Evolutionary conservation across 805 yeast genomes (phyloP), one percentile per base, ranked within the genome.

Genomic region (Sugiyamaella marilandica): DNA sequence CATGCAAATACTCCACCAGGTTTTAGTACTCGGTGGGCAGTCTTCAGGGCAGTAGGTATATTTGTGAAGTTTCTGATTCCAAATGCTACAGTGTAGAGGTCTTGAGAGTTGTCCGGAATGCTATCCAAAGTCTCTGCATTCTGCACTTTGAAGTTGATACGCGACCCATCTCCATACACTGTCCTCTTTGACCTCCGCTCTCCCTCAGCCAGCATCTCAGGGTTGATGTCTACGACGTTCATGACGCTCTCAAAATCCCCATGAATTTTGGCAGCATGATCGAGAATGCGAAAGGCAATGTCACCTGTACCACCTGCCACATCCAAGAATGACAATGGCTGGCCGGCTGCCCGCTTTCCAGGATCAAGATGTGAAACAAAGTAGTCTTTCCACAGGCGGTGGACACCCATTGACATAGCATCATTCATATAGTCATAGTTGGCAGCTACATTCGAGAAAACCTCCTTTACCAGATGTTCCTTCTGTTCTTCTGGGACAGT

Each of bases 251-350:
- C 74, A 36, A 70, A 76, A 71, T 94, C 99, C 53, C 85, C 84
- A 65, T 82, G 88, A 57, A 82, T 80, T 37, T 75, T 70, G 58
- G 84, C 83, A 9, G 98, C 98, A 70, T 94, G 96, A 63, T 90
- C 96, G 56, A 94, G 75, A 57, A 94, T 77, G 2, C 99, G 95
- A 71, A 89, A 89, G 1, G 99, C 99, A 70, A 94, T 92, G 66
- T 94, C 99, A 45, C 99, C 99, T 10, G 98, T 89, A 21, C 99
- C 99, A 55, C 99, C 99, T 26, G 99, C 99, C 53, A 94, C 98
- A 70, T 94, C 99, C 58, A 94, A 77, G 65, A 94, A 92, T 54
- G 83, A 81, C 62, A 94, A 74, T 2, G 97, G 96, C 59, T 84
- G 80, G 11, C 82, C 79, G 45, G 92, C 95, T 4, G 96, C 92